Base-by-base conservation (phyloP, 2,329 filamentous ascomycete species). In the Lasiodiplodia citricola region DNA sequence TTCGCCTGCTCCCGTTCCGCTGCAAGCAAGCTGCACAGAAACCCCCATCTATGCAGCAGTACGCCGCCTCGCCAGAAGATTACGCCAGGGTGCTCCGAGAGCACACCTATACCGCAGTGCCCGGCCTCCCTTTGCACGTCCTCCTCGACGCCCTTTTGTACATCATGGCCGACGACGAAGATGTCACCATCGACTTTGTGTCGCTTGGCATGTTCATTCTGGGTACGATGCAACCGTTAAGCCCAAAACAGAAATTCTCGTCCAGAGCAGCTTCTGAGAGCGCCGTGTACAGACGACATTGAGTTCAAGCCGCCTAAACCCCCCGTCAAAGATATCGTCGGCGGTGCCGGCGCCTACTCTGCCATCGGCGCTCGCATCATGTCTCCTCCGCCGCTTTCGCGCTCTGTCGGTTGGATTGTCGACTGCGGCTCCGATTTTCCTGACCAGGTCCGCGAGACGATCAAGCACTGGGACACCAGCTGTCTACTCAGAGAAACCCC, bases 401-500 rank as follows among this genome's bases (percentile, higher is more conserved):
- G 83, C 47, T 85, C 87, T 2, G 88, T 98, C 6, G 93, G 93
- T 71, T 98, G 94, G 94, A 90, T 98, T 71, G 88, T 98, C 54
- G 95, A 99, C 80, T 88, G 90, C 74, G 96, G 96, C 37, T 91
- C 88, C 18, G 96, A 98, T 80, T 98, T 98, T 73, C 94, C 95
- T 0, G 71, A 83, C 0, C 81, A 86, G 14, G 84, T 97, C 65
- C 86, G 87, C 58, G 76, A 84, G 2, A 83, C 87, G 54, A 89
- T 99, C 72, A 81, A 86, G 16, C 85, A 87, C 54, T 97, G 96
- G 94, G 81, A 89, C 18, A 97, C 94, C 1, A 87, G 88, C 6
- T 92, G 88, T 23, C 75, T 93, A 18, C 82, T 96, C 72, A 88
- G 94, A 66, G 82, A 88, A 60, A 89, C 92, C 66, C 83, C 84